Base-by-base conservation (phyloP, 2,329 filamentous ascomycete species). In the Fusarium musae region DNA sequence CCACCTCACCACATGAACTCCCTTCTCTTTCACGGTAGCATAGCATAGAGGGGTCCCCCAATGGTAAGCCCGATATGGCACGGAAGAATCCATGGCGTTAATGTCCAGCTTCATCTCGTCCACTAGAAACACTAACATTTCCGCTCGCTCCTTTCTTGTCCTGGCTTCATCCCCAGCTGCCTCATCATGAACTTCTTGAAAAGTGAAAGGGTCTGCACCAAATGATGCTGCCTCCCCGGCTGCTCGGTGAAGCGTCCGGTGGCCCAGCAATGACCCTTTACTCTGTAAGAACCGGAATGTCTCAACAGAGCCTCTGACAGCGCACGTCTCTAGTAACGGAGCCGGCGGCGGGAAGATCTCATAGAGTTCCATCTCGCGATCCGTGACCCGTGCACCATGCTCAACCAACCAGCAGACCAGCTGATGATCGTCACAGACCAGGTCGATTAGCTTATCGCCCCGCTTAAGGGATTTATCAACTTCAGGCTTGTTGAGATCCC, bases 401-500 rank as follows among this genome's bases (percentile, higher is more conserved):
- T 42, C 52, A 17, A 56, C 52, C 36, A 56, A n/a, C 52, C 52
- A 56, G 19, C 26, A n/a, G 6, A 42, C 36, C 36, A 56, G 2
- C 26, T 56, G 26, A n/a, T 42, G 15, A 56, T 56, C 36, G 3
- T 56, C 19, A 9, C 52, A 56, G 36, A 42, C 36, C 4, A 42
- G 36, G 10, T 56, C 52, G 26, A 56, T 56, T 17, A 42, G 15
- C 21, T 42, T 56, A 56, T 42, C 8, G 5, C 26, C 36, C 21
- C 26, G 34, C 23, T 28, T 19, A 9, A 30, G 15, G 8, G 2
- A 42, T 12, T 36, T 39, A 3, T 23, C 7, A 17, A 3, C 52
- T 17, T 56, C 52, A 42, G 52, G 36, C 26, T 56, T 40, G 8
- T 56, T 56, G 19, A 56, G 9, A 7, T 42, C 52, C 52, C 52